Evolutionary conservation across 2,329 filamentous ascomycete genomes (phyloP), one percentile per base, ranked within the genome.

Genomic region (Hypoxylon sp.): DNA sequence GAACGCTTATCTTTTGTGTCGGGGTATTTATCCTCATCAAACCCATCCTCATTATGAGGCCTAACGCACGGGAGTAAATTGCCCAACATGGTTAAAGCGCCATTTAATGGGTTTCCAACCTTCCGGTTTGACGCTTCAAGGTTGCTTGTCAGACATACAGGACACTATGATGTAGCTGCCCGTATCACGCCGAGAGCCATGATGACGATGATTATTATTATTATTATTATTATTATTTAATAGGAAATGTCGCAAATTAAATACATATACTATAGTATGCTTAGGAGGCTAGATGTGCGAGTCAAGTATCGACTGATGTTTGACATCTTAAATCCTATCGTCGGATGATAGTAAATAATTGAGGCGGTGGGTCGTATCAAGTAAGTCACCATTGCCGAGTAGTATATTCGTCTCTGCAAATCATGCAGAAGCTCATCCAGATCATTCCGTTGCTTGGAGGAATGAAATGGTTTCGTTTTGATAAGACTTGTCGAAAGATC

Each of bases 1-100:
- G 64, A 58, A 76, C 72, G 73, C 74, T 76, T 78, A 77, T 77
- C 75, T 75, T 61, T 65, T 52, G 22, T 68, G 67, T 77, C 75
- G 75, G 75, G 76, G 71, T 70, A 76, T 77, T 78, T 76, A 74
- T 68, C 70, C 72, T 75, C 67, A 72, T 68, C 64, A 71, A 61
- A 64, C 53, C 53, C 57, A 47, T 39, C 35, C 46, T 65, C 65
- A 53, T 67, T 65, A 61, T 63, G 60, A 68, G 65, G 52, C 68
- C 68, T 67, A 70, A 74, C 73, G 67, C 72, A 72, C 71, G 72
- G 70, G 65, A 74, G 69, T 51, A 73, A 69, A 63, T 65, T 77
- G 67, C 75, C 72, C 57, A 71, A 76, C 66, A 61, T n/a, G 73
- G 75, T 55, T 73, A 75, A 71, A 68, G 63, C 65, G 17, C 26